Conservation (phyloP, 805 yeast species). For the Candida pini region DNA sequence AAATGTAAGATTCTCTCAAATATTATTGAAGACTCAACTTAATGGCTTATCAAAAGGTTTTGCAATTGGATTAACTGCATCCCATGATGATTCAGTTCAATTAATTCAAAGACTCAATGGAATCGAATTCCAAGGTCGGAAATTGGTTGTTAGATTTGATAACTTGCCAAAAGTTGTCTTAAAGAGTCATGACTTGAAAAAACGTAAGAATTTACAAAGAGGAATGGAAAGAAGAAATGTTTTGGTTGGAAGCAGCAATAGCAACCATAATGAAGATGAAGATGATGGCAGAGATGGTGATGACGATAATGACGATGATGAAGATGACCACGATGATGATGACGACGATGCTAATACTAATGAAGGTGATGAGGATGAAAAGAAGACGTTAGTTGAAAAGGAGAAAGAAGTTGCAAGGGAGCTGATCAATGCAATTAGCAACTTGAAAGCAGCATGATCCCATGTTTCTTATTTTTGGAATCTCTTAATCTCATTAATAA, state of each 20-base stretch:
- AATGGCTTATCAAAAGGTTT: constrained; percentile 50
- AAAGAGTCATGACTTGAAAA: constrained; percentile 20
- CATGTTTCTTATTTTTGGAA: not conserved
- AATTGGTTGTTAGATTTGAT: constrained; percentile 57
- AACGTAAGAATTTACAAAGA: constrained; percentile 10
- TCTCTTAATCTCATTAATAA: too few relatives aligned
- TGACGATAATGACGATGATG: not conserved
- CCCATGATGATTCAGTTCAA: constrained; percentile 39
- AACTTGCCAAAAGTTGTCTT: constrained; percentile 39
- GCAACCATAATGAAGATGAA: too few relatives aligned
- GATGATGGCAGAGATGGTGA: too few relatives aligned
- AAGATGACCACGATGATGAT: constrained; percentile 5
- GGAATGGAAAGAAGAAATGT: too few relatives aligned
- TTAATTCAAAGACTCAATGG: constrained; percentile 49
- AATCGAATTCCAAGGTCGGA: constrained; percentile 51
- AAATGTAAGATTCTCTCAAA: constrained; percentile 6
- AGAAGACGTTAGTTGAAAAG: constrained; percentile 11
- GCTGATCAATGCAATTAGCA: constrained; percentile 16
- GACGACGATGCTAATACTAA: not conserved
- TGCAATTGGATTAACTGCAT: constrained; percentile 53
- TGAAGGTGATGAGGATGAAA: not conserved
- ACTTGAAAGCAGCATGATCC: constrained; percentile 10
- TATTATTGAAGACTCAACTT: constrained; percentile 31
- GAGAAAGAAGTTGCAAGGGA: constrained; percentile 26
- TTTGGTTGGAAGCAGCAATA: too few relatives aligned